These are phyloP conservation scores for Aurifilum marmelostoma DNA, from an alignment of 2,329 filamentous ascomycete species.

Conservation along the genomic window DNA sequence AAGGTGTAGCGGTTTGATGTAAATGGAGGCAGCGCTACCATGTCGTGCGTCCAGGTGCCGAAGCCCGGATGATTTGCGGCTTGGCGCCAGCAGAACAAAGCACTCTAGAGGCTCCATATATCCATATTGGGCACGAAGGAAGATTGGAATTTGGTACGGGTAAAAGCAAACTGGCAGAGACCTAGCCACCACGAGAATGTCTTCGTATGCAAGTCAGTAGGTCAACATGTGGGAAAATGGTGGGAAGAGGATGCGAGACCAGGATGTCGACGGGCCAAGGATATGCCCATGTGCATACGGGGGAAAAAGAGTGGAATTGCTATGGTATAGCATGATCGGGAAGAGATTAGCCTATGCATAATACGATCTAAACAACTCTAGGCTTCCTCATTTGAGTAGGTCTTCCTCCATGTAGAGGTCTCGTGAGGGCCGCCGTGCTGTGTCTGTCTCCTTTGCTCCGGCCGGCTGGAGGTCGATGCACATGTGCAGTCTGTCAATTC, in stretches of 20 bases:
- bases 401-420: not conserved
- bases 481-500: not conserved
- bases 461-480: not conserved
- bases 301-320: not conserved
- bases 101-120: not conserved
- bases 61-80: not conserved
- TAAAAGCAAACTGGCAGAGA: not conserved
- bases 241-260: not conserved
- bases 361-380: not conserved
- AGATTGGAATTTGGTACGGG: not conserved
- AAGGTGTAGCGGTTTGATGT: not conserved
- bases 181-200: not conserved
- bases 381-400: not conserved
- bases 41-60: not conserved
- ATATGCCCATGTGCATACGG: not conserved
- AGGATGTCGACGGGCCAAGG: not conserved
- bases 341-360: constrained; percentile 3
- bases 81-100: not conserved
- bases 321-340: not conserved
- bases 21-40: not conserved
- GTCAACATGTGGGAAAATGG: not conserved
- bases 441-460: not conserved
- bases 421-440: not conserved
- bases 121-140: not conserved
- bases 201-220: too few relatives aligned